Percentiles rank a stretch among this genome's conserved stretches.
Conservation (phyloP, 2,329 filamentous ascomycete genomes). For the Botrytis aclada region DNA sequence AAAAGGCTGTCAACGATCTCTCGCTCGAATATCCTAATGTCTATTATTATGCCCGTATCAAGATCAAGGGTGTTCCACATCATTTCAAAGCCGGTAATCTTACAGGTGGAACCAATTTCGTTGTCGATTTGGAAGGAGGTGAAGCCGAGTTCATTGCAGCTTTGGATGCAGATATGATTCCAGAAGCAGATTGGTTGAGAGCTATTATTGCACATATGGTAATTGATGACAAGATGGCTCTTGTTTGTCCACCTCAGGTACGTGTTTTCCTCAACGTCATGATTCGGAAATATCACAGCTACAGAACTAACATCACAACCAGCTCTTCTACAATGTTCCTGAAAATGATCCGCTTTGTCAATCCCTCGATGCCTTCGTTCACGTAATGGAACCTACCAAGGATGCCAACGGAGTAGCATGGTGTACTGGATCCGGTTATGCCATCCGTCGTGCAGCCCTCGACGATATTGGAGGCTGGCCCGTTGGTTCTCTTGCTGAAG, state of each 20-base stretch:
- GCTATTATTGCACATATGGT: constrained; percentile 58
- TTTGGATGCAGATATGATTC: constrained; percentile 67
- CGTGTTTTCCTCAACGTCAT: background rate
- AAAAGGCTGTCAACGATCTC: constrained; percentile 41
- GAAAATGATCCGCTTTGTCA: constrained; percentile 54
- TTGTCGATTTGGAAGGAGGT: constrained; percentile 48
- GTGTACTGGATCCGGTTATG: constrained; percentile 63
- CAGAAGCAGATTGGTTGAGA: constrained; percentile 58
- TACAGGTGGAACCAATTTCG: constrained; percentile 55
- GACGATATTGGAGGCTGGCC: constrained; percentile 62
- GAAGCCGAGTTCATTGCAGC: constrained; percentile 55
- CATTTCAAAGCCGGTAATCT: constrained; percentile 65
- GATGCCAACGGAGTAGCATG: constrained; percentile 52
- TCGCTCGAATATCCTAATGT: constrained; percentile 42
- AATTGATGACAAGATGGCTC: constrained; percentile 52
- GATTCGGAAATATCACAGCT: fast-evolving
- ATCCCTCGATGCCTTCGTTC: constrained; percentile 56
- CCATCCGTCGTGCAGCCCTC: constrained; percentile 56
- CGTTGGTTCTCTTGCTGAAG: constrained; percentile 57
- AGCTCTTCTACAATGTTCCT: constrained; percentile 61
- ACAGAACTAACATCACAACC: background rate
- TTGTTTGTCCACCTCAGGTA: constrained; percentile 57
- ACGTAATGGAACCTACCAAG: constrained; percentile 48
- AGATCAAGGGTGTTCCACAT: constrained; percentile 39
- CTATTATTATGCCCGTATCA: constrained; percentile 47